These are phyloP conservation scores for Monosporascus sp. DNA, from an alignment of 2,329 filamentous ascomycete genomes.

Conservation along the genomic window DNA sequence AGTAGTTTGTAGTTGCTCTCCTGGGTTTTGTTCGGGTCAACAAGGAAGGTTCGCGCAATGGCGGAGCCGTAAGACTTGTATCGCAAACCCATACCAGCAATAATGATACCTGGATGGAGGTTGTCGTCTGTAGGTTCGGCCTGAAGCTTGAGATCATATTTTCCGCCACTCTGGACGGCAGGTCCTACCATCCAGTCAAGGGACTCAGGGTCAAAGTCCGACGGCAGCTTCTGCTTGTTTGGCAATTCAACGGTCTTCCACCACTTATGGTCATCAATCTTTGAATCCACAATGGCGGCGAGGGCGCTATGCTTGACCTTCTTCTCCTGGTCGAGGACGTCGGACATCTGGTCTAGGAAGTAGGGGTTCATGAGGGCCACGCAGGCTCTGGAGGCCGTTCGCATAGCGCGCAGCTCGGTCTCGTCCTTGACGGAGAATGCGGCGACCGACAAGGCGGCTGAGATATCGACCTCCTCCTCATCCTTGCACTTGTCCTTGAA, in stretches of 20 bases:
- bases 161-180: conserved; percentile 89
- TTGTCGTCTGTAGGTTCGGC: conserved; percentile 74
- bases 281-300: conserved; percentile 81
- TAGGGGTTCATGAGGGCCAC: conserved; percentile 93
- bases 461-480: conserved; percentile 82
- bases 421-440: conserved; percentile 94
- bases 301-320: conserved; percentile 88
- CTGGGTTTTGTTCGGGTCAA: conserved; percentile 94
- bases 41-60: conserved; percentile 89
- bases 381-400: conserved; percentile 89
- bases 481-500: conserved; percentile 77
- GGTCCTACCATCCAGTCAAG: conserved; percentile 93
- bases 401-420: conserved; percentile 86
- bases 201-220: conserved; percentile 80
- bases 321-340: conserved; percentile 91
- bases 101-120: conserved; percentile 87
- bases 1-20: conserved; percentile 92
- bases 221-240: conserved; percentile 69
- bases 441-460: conserved; percentile 71
- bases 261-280: conserved; percentile 90
- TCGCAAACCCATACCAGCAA: conserved; percentile 83
- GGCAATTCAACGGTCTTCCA: conserved; percentile 75
- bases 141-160: conserved; percentile 82
- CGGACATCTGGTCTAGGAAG: conserved; percentile 97
- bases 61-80: conserved; percentile 95